phyloP scores from a whole-genome alignment of 352 stramenopile genomes.

The Phytophthora nicotianae region DNA sequence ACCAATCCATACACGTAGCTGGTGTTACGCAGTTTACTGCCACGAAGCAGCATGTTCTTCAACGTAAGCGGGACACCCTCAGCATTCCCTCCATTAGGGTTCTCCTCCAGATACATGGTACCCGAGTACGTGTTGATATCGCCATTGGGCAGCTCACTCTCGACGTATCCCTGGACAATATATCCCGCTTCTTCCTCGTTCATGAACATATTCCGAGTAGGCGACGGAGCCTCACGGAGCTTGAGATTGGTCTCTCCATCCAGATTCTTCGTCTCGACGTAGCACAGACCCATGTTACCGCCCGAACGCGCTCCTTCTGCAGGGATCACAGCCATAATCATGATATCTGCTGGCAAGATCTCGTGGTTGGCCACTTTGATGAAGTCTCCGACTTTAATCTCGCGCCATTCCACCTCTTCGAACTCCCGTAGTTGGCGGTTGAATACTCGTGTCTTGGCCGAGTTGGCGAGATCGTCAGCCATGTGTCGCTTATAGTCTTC shows the following conservation, averaged over 20 bases:
- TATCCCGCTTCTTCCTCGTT: constrained; percentile 71
- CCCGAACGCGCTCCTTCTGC: constrained; percentile 59
- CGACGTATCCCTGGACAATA: constrained; percentile 69
- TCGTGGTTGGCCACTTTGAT: constrained; percentile 87
- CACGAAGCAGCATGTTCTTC: constrained; percentile 92
- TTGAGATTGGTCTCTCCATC: constrained; percentile 91
- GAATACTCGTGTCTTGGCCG: constrained; percentile 64
- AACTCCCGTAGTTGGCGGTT: constrained; percentile 85
- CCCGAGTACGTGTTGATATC: constrained; percentile 85
- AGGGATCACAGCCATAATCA: constrained; percentile 80
- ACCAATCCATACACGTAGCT: constrained; percentile 90
- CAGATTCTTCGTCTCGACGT: constrained; percentile 91
- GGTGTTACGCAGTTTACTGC: constrained; percentile 91
- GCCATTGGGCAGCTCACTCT: constrained; percentile 81
- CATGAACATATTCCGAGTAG: constrained; percentile 69
- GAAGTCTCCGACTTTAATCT: constrained; percentile 83
- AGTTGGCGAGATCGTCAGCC: constrained; percentile 78
- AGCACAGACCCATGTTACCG: constrained; percentile 80
- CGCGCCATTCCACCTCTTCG: constrained; percentile 83
- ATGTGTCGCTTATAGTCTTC: constrained; percentile 87
- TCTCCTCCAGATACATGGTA: constrained; percentile 68
- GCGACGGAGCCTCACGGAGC: constrained; percentile 66
- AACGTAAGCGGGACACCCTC: constrained; percentile 64
- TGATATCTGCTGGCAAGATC: constrained; percentile 77
- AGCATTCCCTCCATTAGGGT: constrained; percentile 40